Evolutionary conservation across 75 land plant species (phyloP).

Genomic region (Cryptomeria japonica): DNA sequence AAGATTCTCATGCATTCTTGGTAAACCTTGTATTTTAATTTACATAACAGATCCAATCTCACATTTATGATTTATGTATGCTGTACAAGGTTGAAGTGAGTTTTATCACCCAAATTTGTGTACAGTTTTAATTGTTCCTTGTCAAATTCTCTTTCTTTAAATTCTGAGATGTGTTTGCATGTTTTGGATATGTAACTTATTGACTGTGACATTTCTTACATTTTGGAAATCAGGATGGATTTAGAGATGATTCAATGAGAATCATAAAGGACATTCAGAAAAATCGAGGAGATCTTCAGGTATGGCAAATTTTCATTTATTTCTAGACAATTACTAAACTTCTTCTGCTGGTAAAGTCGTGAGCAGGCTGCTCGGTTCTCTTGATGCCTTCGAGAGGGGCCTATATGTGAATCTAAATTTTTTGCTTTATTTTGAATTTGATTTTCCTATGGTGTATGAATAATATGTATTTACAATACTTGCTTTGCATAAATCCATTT

Average conservation of each 20-base stretch:
- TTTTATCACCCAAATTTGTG: background rate
- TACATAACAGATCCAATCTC: no score
- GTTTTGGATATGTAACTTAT: background rate
- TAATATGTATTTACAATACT: no score
- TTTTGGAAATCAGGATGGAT: slow-evolving; percentile 68
- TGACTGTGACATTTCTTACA: background rate
- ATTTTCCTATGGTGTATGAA: background rate
- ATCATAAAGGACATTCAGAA: slow-evolving; percentile 68
- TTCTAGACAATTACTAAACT: background rate
- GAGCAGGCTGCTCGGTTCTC: background rate
- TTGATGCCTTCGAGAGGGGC: background rate
- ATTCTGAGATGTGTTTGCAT: background rate
- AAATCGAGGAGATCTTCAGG: slow-evolving; percentile 65
- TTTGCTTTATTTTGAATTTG: background rate
- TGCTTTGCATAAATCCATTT: no score
- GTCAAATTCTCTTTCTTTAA: background rate
- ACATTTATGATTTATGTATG: background rate
- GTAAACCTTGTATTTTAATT: background rate
- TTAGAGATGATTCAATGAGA: slow-evolving; percentile 83
- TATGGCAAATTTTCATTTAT: slow-evolving; percentile 15
- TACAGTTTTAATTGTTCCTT: background rate
- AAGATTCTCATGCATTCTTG: background rate
- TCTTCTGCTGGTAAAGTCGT: background rate
- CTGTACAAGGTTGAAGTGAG: background rate
- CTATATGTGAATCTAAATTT: background rate